Percentiles rank a stretch among this genome's conserved stretches.
phyloP scores from a whole-genome alignment of 106 monocot genomes.

The Dioscorea dumetorum region DNA sequence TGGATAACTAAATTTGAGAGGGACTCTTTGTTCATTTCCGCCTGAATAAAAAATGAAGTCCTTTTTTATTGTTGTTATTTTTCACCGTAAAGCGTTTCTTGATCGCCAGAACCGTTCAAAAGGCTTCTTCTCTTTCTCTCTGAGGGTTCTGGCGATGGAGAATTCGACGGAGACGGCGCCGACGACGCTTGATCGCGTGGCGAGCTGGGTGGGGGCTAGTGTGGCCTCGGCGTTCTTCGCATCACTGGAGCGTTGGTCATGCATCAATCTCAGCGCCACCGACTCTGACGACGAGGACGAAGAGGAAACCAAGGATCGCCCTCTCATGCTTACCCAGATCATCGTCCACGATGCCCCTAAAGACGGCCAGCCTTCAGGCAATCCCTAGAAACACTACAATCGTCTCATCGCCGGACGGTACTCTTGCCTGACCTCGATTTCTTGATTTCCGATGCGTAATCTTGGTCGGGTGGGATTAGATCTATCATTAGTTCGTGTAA shows the following conservation, averaged over 20 bases:
- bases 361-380: background rate
- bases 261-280: constrained; percentile 43
- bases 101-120: background rate
- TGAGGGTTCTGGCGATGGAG: constrained; percentile 14
- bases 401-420: background rate
- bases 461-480: no score
- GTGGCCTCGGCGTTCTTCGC: constrained; percentile 44
- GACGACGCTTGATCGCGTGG: constrained; percentile 20
- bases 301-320: constrained; percentile 25
- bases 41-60: no score
- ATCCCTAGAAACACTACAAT: background rate
- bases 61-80: no score
- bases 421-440: no score
- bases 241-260: constrained; percentile 16
- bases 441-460: no score
- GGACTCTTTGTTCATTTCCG: no score
- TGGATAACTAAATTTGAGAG: no score
- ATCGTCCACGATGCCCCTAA: constrained; percentile 1
- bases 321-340: constrained; percentile 31
- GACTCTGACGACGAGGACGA: constrained; percentile 27
- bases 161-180: background rate
- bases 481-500: no score
- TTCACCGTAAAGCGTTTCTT: no score
- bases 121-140: constrained; percentile 2
- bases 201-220: constrained; percentile 32